A percentile compares a stretch with the other conserved stretches of the same genome.
Evolutionary conservation across 1,284 basidiomycete species (phyloP).

Genomic region (Fomitopsis betulina): DNA sequence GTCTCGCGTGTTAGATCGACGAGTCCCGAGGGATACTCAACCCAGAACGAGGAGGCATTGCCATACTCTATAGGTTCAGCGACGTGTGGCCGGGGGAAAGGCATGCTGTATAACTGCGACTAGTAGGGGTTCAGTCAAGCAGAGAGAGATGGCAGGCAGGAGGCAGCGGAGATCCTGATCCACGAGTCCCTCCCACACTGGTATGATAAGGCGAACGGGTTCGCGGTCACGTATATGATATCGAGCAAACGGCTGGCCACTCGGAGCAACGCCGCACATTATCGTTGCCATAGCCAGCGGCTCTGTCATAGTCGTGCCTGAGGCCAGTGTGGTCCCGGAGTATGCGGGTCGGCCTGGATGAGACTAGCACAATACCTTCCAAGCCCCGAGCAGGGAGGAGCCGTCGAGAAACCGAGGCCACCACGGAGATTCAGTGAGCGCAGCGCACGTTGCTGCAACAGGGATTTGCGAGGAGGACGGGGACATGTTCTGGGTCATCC

Average conservation of each 20-base stretch:
- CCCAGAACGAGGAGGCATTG: constrained; percentile 55
- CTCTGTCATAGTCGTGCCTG: background rate
- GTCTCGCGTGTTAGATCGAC: constrained; percentile 52
- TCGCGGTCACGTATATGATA: background rate
- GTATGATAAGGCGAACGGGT: background rate
- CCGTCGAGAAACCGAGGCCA: background rate
- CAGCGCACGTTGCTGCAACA: background rate
- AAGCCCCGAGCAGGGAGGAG: background rate
- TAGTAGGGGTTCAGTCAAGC: background rate
- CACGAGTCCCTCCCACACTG: background rate
- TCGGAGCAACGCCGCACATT: background rate
- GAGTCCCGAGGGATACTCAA: constrained; percentile 61
- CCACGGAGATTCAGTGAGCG: too few relatives aligned
- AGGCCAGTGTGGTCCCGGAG: background rate
- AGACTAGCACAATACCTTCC: background rate
- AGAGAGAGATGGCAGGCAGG: background rate
- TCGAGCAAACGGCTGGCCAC: background rate
- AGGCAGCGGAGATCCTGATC: background rate
- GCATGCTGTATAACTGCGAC: constrained; percentile 27
- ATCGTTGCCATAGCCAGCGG: background rate
- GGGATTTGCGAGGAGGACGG: background rate
- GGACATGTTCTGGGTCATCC: background rate
- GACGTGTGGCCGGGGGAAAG: constrained; percentile 38
- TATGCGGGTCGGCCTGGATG: background rate
- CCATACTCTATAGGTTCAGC: constrained; percentile 47